Conservation (phyloP, 2,329 filamentous ascomycete species). For the Colletotrichum sp. region DNA sequence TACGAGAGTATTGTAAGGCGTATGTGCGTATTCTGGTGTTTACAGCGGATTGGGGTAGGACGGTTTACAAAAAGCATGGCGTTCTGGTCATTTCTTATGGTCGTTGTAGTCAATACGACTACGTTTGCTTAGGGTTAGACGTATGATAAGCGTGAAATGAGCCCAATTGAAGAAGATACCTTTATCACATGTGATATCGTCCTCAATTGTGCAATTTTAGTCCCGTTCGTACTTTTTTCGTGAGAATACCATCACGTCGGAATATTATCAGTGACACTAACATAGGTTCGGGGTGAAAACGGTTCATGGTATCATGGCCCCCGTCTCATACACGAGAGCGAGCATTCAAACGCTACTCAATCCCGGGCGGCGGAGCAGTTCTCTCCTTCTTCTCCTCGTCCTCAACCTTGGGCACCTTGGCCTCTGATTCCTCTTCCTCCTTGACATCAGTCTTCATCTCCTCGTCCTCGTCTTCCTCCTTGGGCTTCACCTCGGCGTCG, state of each 20-base stretch:
- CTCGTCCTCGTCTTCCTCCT: slow-evolving; percentile 3
- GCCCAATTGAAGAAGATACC: not conserved
- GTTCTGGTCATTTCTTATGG: not conserved
- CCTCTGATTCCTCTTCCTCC: not conserved
- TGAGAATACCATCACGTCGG: not conserved
- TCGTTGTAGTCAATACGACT: not conserved
- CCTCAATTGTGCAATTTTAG: not conserved
- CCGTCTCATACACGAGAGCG: not conserved
- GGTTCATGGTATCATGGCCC: slow-evolving; percentile 17
- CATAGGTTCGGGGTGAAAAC: not conserved
- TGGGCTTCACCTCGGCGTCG: not conserved
- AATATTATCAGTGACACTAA: not conserved
- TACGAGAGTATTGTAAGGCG: slow-evolving; percentile 46
- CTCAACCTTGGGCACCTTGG: not conserved
- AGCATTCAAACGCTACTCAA: not conserved
- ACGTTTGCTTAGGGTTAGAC: not conserved
- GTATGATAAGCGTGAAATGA: not conserved
- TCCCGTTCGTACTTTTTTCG: not conserved
- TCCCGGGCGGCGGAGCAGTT: not conserved
- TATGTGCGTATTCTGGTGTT: not conserved
- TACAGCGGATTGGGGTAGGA: not conserved
- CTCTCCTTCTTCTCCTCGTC: not conserved
- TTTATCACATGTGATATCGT: not conserved
- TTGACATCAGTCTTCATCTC: not conserved
- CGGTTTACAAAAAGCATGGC: not conserved